Evolutionary conservation across 495 filamentous ascomycete species (phyloP).

Genomic region (Baudoinia panamericana): DNA sequence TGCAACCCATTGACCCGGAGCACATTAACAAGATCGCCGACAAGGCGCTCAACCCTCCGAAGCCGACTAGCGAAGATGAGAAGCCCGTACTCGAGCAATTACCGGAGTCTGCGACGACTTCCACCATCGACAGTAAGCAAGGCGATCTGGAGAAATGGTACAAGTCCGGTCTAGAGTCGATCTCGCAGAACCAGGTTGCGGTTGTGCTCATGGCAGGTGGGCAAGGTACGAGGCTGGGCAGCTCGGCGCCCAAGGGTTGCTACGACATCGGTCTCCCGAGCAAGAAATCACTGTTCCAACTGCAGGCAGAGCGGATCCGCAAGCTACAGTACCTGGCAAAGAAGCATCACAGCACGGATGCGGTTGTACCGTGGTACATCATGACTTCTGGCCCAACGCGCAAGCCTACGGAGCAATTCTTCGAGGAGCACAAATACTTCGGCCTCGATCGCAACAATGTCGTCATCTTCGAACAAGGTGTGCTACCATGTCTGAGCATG

Average conservation of each 20-base stretch:
- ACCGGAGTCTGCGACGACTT: slow-evolving; percentile 76
- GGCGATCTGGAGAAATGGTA: slow-evolving; percentile 78
- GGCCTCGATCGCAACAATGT: slow-evolving; percentile 77
- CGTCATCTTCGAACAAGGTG: slow-evolving; percentile 90
- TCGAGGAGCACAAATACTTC: slow-evolving; percentile 79
- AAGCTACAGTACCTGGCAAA: slow-evolving; percentile 76
- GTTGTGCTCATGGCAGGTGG: slow-evolving; percentile 96
- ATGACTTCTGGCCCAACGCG: slow-evolving; percentile 99
- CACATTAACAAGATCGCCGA: slow-evolving; percentile 75
- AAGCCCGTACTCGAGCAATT: slow-evolving; percentile 69
- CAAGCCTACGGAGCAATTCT: slow-evolving; percentile 82
- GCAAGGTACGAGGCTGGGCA: slow-evolving; percentile 88
- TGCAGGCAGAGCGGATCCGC: slow-evolving; percentile 84
- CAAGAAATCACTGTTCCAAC: slow-evolving; percentile 88
- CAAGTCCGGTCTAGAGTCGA: slow-evolving; percentile 65
- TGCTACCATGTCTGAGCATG: slow-evolving; percentile 92
- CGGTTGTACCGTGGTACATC: slow-evolving; percentile 91
- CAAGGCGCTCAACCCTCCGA: slow-evolving; percentile 65
- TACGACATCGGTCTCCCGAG: slow-evolving; percentile 90
- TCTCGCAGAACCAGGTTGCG: slow-evolving; percentile 78
- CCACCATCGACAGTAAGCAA: slow-evolving; percentile 76
- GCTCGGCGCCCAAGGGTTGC: slow-evolving; percentile 90
- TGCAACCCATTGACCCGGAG: slow-evolving; percentile 63
- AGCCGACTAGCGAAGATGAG: slow-evolving; percentile 36
- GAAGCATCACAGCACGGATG: slow-evolving; percentile 44